Conservation (phyloP, 345 rosid species). For the Moringa oleifera region DNA sequence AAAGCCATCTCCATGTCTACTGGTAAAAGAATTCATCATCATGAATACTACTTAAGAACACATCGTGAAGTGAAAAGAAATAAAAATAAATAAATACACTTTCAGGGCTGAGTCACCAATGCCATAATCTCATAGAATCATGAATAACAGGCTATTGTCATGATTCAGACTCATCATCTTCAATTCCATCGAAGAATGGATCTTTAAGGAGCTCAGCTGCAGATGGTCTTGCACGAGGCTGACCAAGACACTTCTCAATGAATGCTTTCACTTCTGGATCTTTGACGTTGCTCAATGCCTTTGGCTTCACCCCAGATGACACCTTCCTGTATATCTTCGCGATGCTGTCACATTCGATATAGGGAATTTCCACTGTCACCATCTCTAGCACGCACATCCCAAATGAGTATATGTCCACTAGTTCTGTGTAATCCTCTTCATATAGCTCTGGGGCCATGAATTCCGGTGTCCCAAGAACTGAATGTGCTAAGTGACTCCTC, state of each 20-base stretch:
- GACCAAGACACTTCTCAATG: constrained; percentile 70
- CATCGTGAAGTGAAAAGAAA: neutral
- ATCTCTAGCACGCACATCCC: constrained; percentile 89
- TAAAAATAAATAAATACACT: neutral
- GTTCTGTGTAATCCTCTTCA: constrained; percentile 76
- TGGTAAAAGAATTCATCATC: neutral
- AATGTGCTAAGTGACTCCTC: constrained; percentile 67
- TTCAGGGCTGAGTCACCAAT: neutral
- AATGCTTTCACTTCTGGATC: constrained; percentile 59
- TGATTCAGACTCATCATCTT: constrained; percentile 27
- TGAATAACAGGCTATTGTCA: neutral
- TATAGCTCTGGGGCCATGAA: constrained; percentile 95
- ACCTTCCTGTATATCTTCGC: constrained; percentile 81
- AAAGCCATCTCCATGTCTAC: neutral
- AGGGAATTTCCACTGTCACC: constrained; percentile 72
- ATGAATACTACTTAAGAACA: neutral
- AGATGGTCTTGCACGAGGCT: constrained; percentile 61
- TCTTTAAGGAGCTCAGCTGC: constrained; percentile 64
- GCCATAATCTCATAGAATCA: neutral
- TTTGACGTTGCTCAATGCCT: constrained; percentile 49
- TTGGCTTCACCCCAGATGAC: constrained; percentile 60
- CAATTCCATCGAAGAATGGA: constrained; percentile 56
- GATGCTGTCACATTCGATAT: constrained; percentile 68
- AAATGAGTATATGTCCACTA: constrained; percentile 75
- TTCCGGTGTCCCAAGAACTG: constrained; percentile 84